Percentiles rank a stretch among this genome's conserved stretches.
phyloP scores from a whole-genome alignment of 257 asterid genomes.

The Penstemon newberryi region DNA sequence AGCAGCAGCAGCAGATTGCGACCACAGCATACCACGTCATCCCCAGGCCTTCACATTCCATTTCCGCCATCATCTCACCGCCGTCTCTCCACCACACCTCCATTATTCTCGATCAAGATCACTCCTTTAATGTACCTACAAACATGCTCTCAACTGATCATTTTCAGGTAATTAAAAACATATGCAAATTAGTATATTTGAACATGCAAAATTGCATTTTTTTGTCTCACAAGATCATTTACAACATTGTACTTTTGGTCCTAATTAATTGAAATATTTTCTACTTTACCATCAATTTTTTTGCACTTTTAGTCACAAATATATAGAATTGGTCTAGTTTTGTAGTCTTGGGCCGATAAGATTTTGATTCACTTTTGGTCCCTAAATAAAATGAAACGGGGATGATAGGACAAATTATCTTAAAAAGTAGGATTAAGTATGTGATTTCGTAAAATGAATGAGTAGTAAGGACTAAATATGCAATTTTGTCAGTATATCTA shows the following conservation, averaged over 20 bases:
- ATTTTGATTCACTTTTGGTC: too few relatives aligned
- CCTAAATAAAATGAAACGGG: too few relatives aligned
- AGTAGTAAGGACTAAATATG: too few relatives aligned
- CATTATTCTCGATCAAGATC: conserved; percentile 66
- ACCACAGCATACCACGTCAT: conserved; percentile 66
- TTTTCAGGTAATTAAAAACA: conserved; percentile 55
- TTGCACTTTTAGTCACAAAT: too few relatives aligned
- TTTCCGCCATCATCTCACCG: conserved; percentile 73
- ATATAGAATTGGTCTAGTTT: too few relatives aligned
- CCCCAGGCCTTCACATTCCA: conserved; percentile 69
- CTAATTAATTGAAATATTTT: background rate
- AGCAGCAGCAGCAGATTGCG: conserved; percentile 51
- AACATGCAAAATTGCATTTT: background rate
- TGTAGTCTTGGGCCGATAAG: too few relatives aligned
- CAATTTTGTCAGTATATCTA: too few relatives aligned
- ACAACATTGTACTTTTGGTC: too few relatives aligned
- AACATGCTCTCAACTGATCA: conserved; percentile 63
- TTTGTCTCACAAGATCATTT: background rate
- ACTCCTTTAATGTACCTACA: conserved; percentile 62
- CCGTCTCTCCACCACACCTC: conserved; percentile 70
- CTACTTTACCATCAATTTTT: background rate
- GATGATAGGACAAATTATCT: too few relatives aligned
- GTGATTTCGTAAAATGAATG: too few relatives aligned
- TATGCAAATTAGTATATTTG: background rate
- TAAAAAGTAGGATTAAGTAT: too few relatives aligned